A percentile compares a stretch with the other conserved stretches of the same genome.
Evolutionary conservation across 495 filamentous ascomycete species (phyloP).

Genomic region (Collariella sp.): DNA sequence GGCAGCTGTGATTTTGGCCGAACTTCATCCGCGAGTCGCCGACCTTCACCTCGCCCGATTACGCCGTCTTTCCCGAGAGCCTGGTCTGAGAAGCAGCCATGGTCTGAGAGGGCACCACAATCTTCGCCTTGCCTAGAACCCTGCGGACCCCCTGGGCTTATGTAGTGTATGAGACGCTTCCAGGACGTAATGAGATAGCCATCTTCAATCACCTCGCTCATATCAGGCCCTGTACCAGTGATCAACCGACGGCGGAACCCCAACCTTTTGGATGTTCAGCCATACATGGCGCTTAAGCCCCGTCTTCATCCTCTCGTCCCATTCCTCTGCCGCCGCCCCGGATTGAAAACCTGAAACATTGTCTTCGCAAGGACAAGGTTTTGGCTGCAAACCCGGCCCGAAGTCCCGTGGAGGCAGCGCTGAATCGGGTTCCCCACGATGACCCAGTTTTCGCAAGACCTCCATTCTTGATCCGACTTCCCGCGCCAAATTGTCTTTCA

Average conservation of each 20-base stretch:
- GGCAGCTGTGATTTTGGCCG: conserved; percentile 1
- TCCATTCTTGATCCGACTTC: conserved; percentile 8
- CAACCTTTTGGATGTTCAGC: not conserved
- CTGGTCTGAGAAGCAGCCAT: not conserved
- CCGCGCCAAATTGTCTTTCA: conserved; percentile 6
- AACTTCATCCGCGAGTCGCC: conserved; percentile 1
- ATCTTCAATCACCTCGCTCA: not conserved
- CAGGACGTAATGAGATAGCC: too few relatives aligned
- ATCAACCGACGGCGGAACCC: not conserved
- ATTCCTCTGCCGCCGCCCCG: not conserved
- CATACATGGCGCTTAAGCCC: not conserved
- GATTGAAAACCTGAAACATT: not conserved
- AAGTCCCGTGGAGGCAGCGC: conserved; percentile 9
- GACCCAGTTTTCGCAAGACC: conserved; percentile 10
- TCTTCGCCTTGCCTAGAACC: not conserved
- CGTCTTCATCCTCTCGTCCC: not conserved
- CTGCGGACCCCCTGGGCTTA: not conserved
- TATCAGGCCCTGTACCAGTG: not conserved
- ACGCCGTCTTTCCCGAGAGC: not conserved
- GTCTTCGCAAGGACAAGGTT: not conserved
- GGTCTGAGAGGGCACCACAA: not conserved
- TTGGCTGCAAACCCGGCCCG: conserved; percentile 21
- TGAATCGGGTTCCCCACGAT: conserved; percentile 7
- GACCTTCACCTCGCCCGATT: not conserved
- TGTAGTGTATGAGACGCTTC: not conserved